Evolutionary conservation across 345 rosid species (phyloP), one percentile per base, ranked within the genome.

Genomic region (Eucalyptus marginata): DNA sequence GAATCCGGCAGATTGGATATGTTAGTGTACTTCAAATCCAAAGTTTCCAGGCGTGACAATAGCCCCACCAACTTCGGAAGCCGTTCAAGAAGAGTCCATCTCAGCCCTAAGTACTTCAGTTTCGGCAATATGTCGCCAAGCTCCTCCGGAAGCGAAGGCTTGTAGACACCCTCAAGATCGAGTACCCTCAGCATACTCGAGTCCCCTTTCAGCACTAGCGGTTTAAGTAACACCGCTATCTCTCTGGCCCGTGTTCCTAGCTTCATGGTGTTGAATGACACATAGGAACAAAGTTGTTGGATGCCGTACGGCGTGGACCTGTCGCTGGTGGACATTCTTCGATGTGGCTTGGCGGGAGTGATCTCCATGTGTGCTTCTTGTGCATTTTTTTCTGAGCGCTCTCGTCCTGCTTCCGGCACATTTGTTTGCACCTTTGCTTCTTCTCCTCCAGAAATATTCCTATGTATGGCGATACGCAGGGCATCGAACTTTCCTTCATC

Each of bases 11-110:
- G 51, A 10, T 33, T 25, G 51, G 88, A 49, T 52, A 93, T 90
- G n/a, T 83, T 87, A 5, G 94, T 93, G 86, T 91, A 89, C 90
- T 93, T 93, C 88, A 92, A 16, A 88, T 93, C 94, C 59, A 92
- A 88, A 79, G 93, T 93, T 83, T 93, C 93, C 54, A 93, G 49
- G 89, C 31, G 17, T 3, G 84, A 86, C 56, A 92, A 89, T 22
- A 59, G 54, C 25, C 50, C 87, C 22, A 92, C 83, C 2, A 92
- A 88, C 4, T 33, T 16, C 5, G 94, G 93, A n/a, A 93, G 49
- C 16, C 84, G 17, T 17, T 89, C 91, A 17, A 93, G 59, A 20
- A 86, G 44, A 2, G 94, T 93, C 87, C 88, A 54, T 76, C 92
- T 90, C 80, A 93, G 81, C 1, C 94, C 93, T 31, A 93, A 71